Base-by-base conservation (phyloP, 2,329 filamentous ascomycete genomes). In the Botrytis galanthina region DNA sequence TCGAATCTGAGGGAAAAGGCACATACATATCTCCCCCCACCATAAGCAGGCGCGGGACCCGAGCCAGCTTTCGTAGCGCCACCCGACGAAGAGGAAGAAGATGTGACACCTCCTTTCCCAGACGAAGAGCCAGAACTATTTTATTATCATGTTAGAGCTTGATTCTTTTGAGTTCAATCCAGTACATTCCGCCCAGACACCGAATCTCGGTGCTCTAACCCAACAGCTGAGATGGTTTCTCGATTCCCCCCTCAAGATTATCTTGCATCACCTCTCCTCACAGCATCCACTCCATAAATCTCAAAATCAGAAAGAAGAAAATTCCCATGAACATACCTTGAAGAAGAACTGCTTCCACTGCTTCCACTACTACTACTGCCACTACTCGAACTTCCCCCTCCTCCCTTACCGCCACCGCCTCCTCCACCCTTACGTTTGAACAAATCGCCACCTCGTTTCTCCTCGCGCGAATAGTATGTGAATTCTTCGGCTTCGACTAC, bases 361-460 rank as follows among this genome's bases (percentile, higher is more conserved):
- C 76, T 70, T 35, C 72, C 48, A n/a, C 64, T 46, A 6, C 51
- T 67, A 12, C 64, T 35, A 9, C 66, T 51, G 35, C 64, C 60
- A 29, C 60, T 26, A n/a, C 48, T 37, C 57, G 48, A 67, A 35
- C 81, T 82, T 16, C 86, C 85, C 73, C 87, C 86, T 26, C 86
- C 82, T 18, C 86, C 82, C 14, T 87, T 87, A 10, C 88, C 89
- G 66, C 89, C 89, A 51, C 89, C 89, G 1, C 72, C 72, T 20
- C 88, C 89, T 64, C 89, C 89, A 59, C 89, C 89, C 78, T 87
- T 87, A 75, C 89, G 85, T 83, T 89, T 90, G 83, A 84, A 89
- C 35, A 90, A 81, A 46, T 89, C 84, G 71, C 69, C 73, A 9
- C 71, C 69, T 3, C 51, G 51, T 42, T 77, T 76, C 2, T 75